Conservation (phyloP, 2,329 filamentous ascomycete genomes). For the Verticillium nonalfalfae region DNA sequence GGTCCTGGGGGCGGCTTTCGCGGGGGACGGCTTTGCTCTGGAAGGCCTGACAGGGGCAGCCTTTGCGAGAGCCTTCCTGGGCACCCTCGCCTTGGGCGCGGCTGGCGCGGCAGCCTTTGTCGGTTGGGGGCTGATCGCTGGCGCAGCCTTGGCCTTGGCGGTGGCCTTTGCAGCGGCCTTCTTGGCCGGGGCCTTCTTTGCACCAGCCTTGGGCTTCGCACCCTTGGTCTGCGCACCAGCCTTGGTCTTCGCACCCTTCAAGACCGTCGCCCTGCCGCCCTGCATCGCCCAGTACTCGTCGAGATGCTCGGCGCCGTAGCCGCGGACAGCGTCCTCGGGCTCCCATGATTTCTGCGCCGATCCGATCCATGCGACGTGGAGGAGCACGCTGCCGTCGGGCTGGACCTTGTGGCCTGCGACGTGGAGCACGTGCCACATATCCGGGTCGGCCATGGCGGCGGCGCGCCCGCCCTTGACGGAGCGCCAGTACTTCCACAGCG, state of each 20-base stretch:
- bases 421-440: conserved; percentile 12
- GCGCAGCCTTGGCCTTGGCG: neutral
- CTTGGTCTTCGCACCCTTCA: conserved; percentile 6
- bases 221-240: neutral
- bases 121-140: neutral
- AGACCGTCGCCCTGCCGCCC: conserved; percentile 19
- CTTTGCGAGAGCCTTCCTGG: neutral
- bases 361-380: conserved; percentile 8
- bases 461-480: conserved; percentile 10
- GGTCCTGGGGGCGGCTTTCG: neutral
- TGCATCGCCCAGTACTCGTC: conserved; percentile 23
- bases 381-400: conserved; percentile 2
- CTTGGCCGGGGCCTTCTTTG: neutral
- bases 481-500: conserved; percentile 15
- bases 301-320: conserved; percentile 5
- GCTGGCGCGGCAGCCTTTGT: neutral
- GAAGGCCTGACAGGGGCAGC: no score
- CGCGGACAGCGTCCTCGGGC: conserved; percentile 6
- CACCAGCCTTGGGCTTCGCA: neutral
- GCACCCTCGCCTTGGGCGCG: neutral
- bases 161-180: neutral
- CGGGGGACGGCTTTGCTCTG: neutral
- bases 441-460: conserved; percentile 7
- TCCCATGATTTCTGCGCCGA: conserved; percentile 10
- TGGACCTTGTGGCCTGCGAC: conserved; percentile 9